Evolutionary conservation across 352 stramenopile genomes (phyloP).

Genomic region (Phytophthora capsici): DNA sequence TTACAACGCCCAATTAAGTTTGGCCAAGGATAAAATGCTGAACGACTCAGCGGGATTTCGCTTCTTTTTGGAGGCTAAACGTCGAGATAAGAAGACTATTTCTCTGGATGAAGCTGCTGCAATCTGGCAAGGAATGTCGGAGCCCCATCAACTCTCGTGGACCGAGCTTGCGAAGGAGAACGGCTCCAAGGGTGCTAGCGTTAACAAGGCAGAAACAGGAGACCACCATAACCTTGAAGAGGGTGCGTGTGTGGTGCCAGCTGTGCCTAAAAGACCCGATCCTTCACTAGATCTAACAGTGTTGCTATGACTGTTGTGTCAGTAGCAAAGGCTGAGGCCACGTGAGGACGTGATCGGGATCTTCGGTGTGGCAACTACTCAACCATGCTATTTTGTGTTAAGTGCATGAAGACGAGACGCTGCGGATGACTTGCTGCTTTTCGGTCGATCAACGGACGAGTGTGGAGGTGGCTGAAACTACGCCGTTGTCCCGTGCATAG

Average conservation of each 20-base stretch:
- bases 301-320: background rate
- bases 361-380: too few species aligned
- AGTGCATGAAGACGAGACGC: too few species aligned
- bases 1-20: slow-evolving; percentile 25
- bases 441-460: too few species aligned
- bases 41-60: slow-evolving; percentile 40
- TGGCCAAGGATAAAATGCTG: slow-evolving; percentile 15
- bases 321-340: too few species aligned
- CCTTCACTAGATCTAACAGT: background rate
- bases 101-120: slow-evolving; percentile 35
- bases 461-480: too few species aligned
- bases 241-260: background rate
- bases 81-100: slow-evolving; percentile 33
- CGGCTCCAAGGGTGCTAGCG: background rate
- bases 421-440: too few species aligned
- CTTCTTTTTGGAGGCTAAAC: slow-evolving; percentile 44
- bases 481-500: too few species aligned
- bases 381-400: too few species aligned
- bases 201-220: slow-evolving; percentile 2
- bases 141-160: slow-evolving; percentile 48
- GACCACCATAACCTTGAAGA: slow-evolving; percentile 13
- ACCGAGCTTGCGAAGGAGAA: slow-evolving; percentile 38
- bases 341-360: too few species aligned
- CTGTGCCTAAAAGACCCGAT: background rate
- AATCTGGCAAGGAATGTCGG: slow-evolving; percentile 46